Evolutionary conservation across 78 protist species (phyloP).

Genomic region (Paratrimastix pyriformis): DNA sequence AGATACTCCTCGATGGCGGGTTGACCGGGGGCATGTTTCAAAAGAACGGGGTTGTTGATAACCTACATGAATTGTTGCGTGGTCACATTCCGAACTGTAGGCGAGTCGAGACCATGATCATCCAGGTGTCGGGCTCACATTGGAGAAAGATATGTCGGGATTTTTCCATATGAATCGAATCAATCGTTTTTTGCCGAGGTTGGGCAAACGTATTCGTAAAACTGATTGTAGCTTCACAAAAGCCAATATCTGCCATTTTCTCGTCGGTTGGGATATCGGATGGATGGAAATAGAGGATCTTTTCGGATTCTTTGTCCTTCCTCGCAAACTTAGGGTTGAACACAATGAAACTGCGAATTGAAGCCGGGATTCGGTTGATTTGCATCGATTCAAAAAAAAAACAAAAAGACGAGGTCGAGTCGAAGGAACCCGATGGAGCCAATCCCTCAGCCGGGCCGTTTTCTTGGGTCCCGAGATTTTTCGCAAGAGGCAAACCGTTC

Average conservation of each 20-base stretch:
- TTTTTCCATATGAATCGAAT: constrained; percentile 34
- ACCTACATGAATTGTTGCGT: not conserved
- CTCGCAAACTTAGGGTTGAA: constrained; percentile 44
- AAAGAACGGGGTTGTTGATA: not conserved
- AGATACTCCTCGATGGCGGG: constrained; percentile 14
- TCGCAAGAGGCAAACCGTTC: too few species aligned
- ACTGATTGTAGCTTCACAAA: constrained; percentile 48
- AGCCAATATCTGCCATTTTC: constrained; percentile 39
- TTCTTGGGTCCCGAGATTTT: too few species aligned
- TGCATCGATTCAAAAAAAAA: too few species aligned
- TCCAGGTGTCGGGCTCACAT: constrained; percentile 45
- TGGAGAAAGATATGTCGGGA: constrained; percentile 5
- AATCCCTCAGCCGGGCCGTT: too few species aligned
- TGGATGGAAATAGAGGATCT: constrained; percentile 48
- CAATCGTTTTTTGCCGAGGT: constrained; percentile 43
- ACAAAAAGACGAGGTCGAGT: too few species aligned
- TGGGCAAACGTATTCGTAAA: constrained; percentile 41
- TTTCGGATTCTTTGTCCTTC: constrained; percentile 48
- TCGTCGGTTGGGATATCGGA: constrained; percentile 23
- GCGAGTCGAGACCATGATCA: constrained; percentile 47
- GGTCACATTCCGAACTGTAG: too few species aligned
- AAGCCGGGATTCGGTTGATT: too few species aligned
- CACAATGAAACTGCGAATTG: too few species aligned
- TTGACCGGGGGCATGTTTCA: not conserved
- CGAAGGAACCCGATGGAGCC: too few species aligned